These are phyloP conservation scores for Fraxinus nigra DNA, from an alignment of 305 asterid genomes.

Conservation along the genomic window DNA sequence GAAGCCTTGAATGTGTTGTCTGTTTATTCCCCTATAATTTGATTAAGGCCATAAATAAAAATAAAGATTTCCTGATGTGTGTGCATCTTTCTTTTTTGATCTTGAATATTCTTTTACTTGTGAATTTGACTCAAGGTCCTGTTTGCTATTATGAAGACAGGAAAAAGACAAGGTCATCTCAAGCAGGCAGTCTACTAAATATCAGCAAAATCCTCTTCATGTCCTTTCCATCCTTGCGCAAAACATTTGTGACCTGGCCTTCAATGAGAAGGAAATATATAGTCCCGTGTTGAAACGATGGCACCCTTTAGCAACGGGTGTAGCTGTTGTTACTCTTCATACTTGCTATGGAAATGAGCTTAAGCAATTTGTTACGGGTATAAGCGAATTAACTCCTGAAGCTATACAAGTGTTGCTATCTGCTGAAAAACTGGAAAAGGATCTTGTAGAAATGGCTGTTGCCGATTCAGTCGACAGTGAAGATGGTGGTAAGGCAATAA, in stretches of 20 bases:
- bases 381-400: constrained; percentile 81
- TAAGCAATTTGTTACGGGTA: constrained; percentile 56
- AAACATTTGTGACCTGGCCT: constrained; percentile 66
- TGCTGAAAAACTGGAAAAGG: constrained; percentile 82
- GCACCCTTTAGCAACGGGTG: constrained; percentile 85
- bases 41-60: neutral
- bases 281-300: constrained; percentile 74
- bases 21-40: neutral
- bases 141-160: constrained; percentile 70
- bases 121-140: constrained; percentile 32
- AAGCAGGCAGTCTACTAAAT: constrained; percentile 60
- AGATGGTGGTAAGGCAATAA: constrained; percentile 90
- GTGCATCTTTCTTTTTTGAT: neutral
- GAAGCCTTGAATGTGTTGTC: neutral
- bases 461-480: constrained; percentile 82
- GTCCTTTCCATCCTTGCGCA: constrained; percentile 76
- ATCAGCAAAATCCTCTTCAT: constrained; percentile 67
- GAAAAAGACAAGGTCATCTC: constrained; percentile 70
- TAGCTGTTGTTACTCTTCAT: constrained; percentile 87
- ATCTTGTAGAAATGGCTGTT: constrained; percentile 88
- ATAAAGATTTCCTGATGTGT: neutral
- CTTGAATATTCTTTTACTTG: neutral
- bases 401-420: constrained; percentile 84
- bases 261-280: constrained; percentile 83
- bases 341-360: constrained; percentile 74